These are phyloP conservation scores for Coniochaeta pulveracea DNA, from an alignment of 2,329 filamentous ascomycete genomes.

Conservation along the genomic window DNA sequence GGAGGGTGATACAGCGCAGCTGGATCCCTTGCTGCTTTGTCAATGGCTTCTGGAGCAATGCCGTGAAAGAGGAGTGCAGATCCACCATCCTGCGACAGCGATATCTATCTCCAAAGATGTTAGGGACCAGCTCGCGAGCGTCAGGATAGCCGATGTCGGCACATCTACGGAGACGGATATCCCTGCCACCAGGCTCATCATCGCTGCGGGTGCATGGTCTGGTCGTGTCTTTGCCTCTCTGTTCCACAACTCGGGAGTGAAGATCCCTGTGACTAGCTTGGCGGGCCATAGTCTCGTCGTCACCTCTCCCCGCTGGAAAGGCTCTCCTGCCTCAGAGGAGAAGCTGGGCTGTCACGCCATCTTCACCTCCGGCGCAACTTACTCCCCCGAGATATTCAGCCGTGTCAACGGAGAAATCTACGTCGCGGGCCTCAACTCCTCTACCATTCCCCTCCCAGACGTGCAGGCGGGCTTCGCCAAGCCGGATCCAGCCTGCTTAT, in stretches of 20 bases:
- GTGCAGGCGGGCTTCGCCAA: constrained; percentile 36
- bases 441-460: constrained; percentile 46
- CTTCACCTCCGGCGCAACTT: constrained; percentile 49
- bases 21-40: constrained; percentile 54
- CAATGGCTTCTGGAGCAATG: constrained; percentile 51
- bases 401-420: constrained; percentile 59
- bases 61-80: constrained; percentile 45
- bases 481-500: constrained; percentile 38
- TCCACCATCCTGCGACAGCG: constrained; percentile 54
- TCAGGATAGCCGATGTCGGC: constrained; percentile 35
- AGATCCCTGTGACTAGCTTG: constrained; percentile 47
- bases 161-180: constrained; percentile 36
- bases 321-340: too few relatives aligned
- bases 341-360: constrained; percentile 51
- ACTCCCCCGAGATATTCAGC: constrained; percentile 62
- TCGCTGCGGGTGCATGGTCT: constrained; percentile 64
- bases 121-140: constrained; percentile 34
- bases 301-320: constrained; percentile 43
- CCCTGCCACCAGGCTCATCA: constrained; percentile 52
- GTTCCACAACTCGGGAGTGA: constrained; percentile 43
- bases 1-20: constrained; percentile 34
- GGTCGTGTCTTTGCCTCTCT: constrained; percentile 50
- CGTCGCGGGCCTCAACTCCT: constrained; percentile 59
- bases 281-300: constrained; percentile 66
- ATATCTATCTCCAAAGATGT: constrained; percentile 38